These are phyloP conservation scores for Dryas integrifolia DNA, from an alignment of 331 rosid species.

Conservation along the genomic window DNA sequence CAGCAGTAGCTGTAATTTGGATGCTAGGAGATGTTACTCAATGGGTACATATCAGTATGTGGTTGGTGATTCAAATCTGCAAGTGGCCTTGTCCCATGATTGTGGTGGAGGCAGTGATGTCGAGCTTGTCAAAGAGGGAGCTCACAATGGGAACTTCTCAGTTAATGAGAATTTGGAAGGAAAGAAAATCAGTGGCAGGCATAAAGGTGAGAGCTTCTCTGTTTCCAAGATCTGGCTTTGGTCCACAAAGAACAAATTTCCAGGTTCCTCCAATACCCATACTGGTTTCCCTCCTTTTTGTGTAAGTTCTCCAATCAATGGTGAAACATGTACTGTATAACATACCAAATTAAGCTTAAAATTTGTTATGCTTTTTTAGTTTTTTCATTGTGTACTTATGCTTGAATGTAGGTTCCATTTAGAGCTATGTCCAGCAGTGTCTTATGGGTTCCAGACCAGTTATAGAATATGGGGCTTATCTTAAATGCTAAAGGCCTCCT, in stretches of 20 bases:
- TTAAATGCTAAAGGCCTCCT: background rate
- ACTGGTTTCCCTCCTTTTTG: conserved; percentile 29
- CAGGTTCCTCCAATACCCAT: conserved; percentile 36
- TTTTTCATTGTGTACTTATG: background rate
- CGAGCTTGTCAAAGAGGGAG: conserved; percentile 16
- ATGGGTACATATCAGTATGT: conserved; percentile 87
- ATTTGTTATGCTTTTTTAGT: background rate
- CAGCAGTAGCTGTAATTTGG: conserved; percentile 47
- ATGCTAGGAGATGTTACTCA: conserved; percentile 80
- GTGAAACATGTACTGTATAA: conserved; percentile 12
- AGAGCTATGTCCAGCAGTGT: background rate
- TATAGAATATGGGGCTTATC: background rate
- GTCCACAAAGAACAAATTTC: conserved; percentile 56
- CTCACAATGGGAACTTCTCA: background rate
- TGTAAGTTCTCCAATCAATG: conserved; percentile 14
- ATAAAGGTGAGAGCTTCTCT: conserved; percentile 77
- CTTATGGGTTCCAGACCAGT: background rate
- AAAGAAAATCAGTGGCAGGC: conserved; percentile 49
- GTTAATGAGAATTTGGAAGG: conserved; percentile 48
- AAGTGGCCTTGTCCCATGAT: conserved; percentile 44
- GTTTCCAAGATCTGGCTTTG: conserved; percentile 95
- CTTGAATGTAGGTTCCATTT: background rate
- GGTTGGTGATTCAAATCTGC: conserved; percentile 56
- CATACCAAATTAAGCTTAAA: background rate
- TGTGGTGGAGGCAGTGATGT: conserved; percentile 11